These are phyloP conservation scores for Starmerella vaccinii DNA, from an alignment of 805 yeast species.

Conservation along the genomic window DNA sequence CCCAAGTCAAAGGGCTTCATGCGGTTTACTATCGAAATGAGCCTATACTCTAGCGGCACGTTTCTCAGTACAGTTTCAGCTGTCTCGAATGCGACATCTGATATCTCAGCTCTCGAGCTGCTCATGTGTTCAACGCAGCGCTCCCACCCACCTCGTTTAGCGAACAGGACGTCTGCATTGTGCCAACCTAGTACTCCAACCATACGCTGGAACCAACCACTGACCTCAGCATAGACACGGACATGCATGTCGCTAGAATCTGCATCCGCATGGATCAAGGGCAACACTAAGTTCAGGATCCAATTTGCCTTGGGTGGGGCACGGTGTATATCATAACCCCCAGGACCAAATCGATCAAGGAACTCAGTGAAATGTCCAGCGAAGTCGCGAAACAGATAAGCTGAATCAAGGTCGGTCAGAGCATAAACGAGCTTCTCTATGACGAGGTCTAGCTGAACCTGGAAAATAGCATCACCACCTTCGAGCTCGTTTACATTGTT, in stretches of 20 bases:
- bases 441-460: slow-evolving; percentile 7
- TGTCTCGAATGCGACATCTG: slow-evolving; percentile 17
- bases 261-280: slow-evolving; percentile 12
- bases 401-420: slow-evolving; percentile 14
- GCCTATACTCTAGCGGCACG: slow-evolving; percentile 13
- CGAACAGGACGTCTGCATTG: slow-evolving; percentile 7
- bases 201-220: slow-evolving; percentile 16
- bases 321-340: slow-evolving; percentile 11
- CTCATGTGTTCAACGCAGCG: slow-evolving; percentile 20
- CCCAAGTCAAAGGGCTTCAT: slow-evolving; percentile 13
- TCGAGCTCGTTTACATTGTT: slow-evolving; percentile 1
- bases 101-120: slow-evolving; percentile 1
- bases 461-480: slow-evolving; percentile 17
- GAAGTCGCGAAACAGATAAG: slow-evolving; percentile 22
- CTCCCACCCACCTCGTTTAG: slow-evolving; percentile 23
- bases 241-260: not conserved
- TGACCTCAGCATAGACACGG: slow-evolving; percentile 15
- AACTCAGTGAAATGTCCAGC: slow-evolving; percentile 20
- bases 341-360: slow-evolving; percentile 19
- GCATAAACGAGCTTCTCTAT: slow-evolving; percentile 16
- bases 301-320: slow-evolving; percentile 15
- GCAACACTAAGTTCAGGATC: slow-evolving; percentile 19
- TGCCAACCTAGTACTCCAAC: slow-evolving; percentile 1
- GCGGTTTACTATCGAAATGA: slow-evolving; percentile 19
- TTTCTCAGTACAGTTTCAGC: slow-evolving; percentile 13